These are phyloP conservation scores for Monilinia aucupariae DNA, from an alignment of 2,329 filamentous ascomycete genomes.

Conservation along the genomic window DNA sequence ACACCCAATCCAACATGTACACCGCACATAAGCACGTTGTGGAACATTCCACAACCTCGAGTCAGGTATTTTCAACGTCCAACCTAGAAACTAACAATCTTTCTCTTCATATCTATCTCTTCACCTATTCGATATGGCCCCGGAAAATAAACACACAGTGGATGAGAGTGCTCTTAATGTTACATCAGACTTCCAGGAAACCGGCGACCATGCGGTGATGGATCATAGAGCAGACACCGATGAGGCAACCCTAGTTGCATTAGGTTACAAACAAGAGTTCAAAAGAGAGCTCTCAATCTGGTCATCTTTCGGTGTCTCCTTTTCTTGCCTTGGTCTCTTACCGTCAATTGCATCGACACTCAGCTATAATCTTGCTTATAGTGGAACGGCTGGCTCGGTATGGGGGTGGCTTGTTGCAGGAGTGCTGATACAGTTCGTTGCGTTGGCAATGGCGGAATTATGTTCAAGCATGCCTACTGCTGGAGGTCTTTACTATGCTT, in stretches of 20 bases:
- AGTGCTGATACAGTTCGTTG: conserved; percentile 58
- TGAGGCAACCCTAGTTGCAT: conserved; percentile 21
- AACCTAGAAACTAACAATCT: background rate
- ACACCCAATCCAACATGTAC: background rate
- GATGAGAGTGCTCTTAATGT: conserved; percentile 15
- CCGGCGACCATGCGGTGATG: conserved; percentile 17
- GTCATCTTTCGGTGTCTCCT: conserved; percentile 37
- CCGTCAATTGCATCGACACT: conserved; percentile 39
- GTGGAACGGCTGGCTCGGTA: conserved; percentile 37
- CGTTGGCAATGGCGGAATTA: conserved; percentile 55
- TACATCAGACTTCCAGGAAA: conserved; percentile 18
- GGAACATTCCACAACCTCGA: background rate
- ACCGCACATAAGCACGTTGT: background rate
- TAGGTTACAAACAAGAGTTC: conserved; percentile 35
- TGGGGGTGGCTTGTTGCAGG: conserved; percentile 64
- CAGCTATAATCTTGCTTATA: conserved; percentile 35
- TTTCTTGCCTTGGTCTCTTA: conserved; percentile 37
- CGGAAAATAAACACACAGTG: conserved; percentile 1
- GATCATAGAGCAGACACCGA: conserved; percentile 18
- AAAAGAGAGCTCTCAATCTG: conserved; percentile 32
- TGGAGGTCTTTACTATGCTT: conserved; percentile 59
- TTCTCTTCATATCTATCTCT: background rate
- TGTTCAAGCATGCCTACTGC: conserved; percentile 60
- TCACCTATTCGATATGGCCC: background rate
- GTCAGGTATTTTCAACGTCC: background rate